Evolutionary conservation across 441 rosid species (phyloP).

Genomic region (Erodium moschatum): DNA sequence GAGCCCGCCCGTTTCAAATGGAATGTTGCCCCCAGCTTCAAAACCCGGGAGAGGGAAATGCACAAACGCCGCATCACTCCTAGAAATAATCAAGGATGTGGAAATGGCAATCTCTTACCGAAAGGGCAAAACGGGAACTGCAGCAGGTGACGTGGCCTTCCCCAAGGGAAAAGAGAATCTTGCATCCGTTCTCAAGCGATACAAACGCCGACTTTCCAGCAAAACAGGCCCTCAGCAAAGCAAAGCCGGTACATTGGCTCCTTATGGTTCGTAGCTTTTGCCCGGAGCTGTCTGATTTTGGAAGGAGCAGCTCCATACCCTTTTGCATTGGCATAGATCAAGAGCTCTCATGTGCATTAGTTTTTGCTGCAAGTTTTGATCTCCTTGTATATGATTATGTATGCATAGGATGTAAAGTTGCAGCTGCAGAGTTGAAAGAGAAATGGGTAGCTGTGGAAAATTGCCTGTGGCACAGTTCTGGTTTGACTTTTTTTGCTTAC

Average conservation of each 20-base stretch:
- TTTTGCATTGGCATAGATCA: conserved; percentile 12
- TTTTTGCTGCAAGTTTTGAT: too few species aligned
- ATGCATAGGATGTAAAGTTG: conserved; percentile 22
- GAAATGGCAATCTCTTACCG: conserved; percentile 75
- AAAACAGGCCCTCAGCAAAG: conserved; percentile 28
- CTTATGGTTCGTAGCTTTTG: conserved; percentile 26
- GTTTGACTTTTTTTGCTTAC: background rate
- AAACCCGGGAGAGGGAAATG: conserved; percentile 69
- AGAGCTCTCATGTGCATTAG: too few species aligned
- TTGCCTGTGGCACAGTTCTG: conserved; percentile 10
- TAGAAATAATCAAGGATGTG: conserved; percentile 74
- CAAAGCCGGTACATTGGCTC: conserved; percentile 26
- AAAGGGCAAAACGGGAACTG: conserved; percentile 82
- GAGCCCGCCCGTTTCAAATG: conserved; percentile 49
- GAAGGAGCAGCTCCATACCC: too few species aligned
- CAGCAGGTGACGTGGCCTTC: conserved; percentile 95
- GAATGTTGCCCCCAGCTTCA: conserved; percentile 59
- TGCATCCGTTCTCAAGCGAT: conserved; percentile 89
- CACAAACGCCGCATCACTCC: conserved; percentile 54
- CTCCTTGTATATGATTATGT: too few species aligned
- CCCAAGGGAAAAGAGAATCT: conserved; percentile 88
- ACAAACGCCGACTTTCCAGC: conserved; percentile 70
- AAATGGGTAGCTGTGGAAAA: conserved; percentile 24
- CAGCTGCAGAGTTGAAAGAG: conserved; percentile 24
- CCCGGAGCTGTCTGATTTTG: too few species aligned